phyloP scores from a whole-genome alignment of 2,329 filamentous ascomycete genomes.

The Meredithiella fracta region DNA sequence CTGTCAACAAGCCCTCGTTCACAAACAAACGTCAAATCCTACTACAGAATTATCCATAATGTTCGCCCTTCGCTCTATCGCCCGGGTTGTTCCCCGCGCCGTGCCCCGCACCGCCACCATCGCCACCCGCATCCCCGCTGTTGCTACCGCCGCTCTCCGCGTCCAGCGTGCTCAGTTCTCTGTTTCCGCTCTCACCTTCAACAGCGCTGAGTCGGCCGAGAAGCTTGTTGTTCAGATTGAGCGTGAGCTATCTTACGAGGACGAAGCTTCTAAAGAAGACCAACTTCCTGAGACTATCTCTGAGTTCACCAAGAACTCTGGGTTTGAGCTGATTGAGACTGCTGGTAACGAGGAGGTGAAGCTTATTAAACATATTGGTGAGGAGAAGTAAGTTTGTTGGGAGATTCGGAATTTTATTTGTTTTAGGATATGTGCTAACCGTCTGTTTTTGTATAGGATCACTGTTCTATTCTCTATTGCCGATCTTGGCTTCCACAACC shows the following conservation, averaged over 20 bases:
- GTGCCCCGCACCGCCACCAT: slow-evolving; percentile 20
- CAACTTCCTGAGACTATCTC: slow-evolving; percentile 61
- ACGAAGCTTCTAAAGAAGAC: slow-evolving; percentile 57
- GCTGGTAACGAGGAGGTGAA: slow-evolving; percentile 77
- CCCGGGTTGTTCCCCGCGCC: slow-evolving; percentile 50
- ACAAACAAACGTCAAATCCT: neutral
- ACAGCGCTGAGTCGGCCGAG: slow-evolving; percentile 56
- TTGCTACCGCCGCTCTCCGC: slow-evolving; percentile 22
- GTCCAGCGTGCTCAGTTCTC: slow-evolving; percentile 26
- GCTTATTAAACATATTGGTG: slow-evolving; percentile 64
- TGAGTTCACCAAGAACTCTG: slow-evolving; percentile 73
- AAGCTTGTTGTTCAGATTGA: slow-evolving; percentile 46
- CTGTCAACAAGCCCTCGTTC: no score
- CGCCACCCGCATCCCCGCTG: slow-evolving; percentile 6
- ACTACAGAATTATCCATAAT: slow-evolving; percentile 26
- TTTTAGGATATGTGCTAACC: slow-evolving; percentile 11
- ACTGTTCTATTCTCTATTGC: slow-evolving; percentile 71
- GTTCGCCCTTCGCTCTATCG: slow-evolving; percentile 51
- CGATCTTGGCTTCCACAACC: slow-evolving; percentile 54
- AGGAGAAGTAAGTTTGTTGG: slow-evolving; percentile 56
- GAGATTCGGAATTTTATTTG: slow-evolving; percentile 2
- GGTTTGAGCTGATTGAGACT: slow-evolving; percentile 68
- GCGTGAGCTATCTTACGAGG: slow-evolving; percentile 70
- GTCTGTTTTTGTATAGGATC: slow-evolving; percentile 29
- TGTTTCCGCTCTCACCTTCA: slow-evolving; percentile 29